Base-by-base conservation (phyloP, 2,329 filamentous ascomycete species). In the Colletotrichum orbiculare region DNA sequence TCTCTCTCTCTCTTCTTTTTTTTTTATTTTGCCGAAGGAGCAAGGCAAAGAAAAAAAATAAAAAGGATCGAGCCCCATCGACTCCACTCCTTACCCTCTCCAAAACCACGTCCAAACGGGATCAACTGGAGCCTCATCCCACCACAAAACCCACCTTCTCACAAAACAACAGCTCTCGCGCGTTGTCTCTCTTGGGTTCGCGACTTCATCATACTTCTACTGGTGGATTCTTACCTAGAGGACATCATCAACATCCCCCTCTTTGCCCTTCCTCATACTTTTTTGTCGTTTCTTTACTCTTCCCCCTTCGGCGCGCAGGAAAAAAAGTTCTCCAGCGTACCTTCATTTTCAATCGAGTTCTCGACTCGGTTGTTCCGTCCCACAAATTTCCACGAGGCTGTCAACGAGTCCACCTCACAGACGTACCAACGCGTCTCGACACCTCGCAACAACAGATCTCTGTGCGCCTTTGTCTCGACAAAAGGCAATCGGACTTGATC, bases 81-180 rank as follows among this genome's bases (percentile, higher is more conserved):
- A 46, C 67, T 68, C 67, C 67, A 68, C 67, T 62, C 60, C 56
- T 34, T 54, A 63, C 67, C 67, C 67, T 68, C 65, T 50, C 65
- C 63, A 67, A 68, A 66, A 68, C 58, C 58, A 66, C 65, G 57
- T 67, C 54, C 65, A 67, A 68, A 67, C 67, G 67, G 67, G 56
- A 68, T 67, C 67, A 67, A 67, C 65, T 68, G 65, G 67, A 68
- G 65, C 67, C 64, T 68, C 65, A 68, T 67, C 67, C 67, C 65
- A 67, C 58, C 55, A 68, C 65, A 62, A 67, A 66, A 60, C 54
- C 57, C 66, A 64, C 64, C 62, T 64, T 58, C 57, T 62, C 49
- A 54, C 63, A 65, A 65, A 67, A 57, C 61, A 66, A 57, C 67
- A 61, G 50, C 37, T 67, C 60, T 56, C 53, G 34, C 64, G 49